Base-by-base conservation (phyloP, 106 monocot genomes). In the Cymbidium sinense region DNA sequence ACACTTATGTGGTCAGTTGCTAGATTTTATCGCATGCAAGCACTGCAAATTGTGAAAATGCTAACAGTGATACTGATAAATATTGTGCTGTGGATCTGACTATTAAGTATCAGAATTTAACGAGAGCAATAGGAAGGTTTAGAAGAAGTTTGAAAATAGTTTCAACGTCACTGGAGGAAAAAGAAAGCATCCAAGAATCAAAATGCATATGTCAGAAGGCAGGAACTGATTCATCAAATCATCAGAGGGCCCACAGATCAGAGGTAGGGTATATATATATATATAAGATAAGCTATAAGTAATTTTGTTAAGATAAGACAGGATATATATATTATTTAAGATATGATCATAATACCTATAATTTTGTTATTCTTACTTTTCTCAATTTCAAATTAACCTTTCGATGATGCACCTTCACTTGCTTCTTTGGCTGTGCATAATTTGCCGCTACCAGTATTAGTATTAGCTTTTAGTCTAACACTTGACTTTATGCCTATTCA, bases 71-170 rank as follows among this genome's bases (percentile, higher is more conserved):
- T 34, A 2, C 76, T 69, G 88, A 84, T 77, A 76, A 67, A 34
- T 87, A 75, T 76, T 83, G 80, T 47, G 36, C 83, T 43, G 55
- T 52, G 7, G 91, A 92, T 21, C 84, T 80, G 79, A 87, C 73
- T 82, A 39, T 83, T 52, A 91, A 87, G 82, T 84, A 80, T 73
- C 88, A 94, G 83, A 80, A 76, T 81, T 78, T 94, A 75, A 91
- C 54, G 74, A 88, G 86, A 79, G 88, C 85, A 73, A 73, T 89
- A 31, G 84, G 88, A 30, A 84, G 54, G 77, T 86, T 92, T 23
- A 88, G 71, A 80, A 85, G 85, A 86, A 90, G 88, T 76, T 83
- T 94, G 80, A 83, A 87, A 72, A 79, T 82, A 15, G 25, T 82
- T 27, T 64, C 80, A 34, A 23, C 54, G 30, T 71, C 79, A 21